Conservation (phyloP, 2,329 filamentous ascomycete species). For the Ophiostoma sp. region DNA sequence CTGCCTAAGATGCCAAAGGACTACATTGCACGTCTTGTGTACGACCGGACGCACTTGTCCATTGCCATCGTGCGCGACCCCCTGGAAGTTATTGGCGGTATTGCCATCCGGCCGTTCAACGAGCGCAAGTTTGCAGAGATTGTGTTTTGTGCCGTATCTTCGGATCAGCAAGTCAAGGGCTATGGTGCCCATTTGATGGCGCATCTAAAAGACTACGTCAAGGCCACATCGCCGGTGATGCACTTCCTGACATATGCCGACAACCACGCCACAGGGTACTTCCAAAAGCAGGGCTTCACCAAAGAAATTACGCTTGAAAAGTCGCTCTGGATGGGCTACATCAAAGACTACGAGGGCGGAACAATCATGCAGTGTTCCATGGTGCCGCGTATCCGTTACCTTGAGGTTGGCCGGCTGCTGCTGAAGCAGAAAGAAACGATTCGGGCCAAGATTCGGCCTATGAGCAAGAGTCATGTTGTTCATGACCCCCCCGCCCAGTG, state of each 20-base stretch:
- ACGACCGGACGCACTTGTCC: conserved; percentile 91
- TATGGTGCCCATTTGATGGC: conserved; percentile 98
- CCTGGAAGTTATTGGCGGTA: conserved; percentile 90
- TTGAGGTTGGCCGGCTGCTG: conserved; percentile 87
- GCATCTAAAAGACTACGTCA: conserved; percentile 96
- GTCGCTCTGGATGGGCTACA: conserved; percentile 97
- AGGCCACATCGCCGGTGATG: conserved; percentile 94
- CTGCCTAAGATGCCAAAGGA: conserved; percentile 99
- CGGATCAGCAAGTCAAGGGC: conserved; percentile 96
- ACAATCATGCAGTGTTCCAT: conserved; percentile 99
- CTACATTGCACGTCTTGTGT: conserved; percentile 94
- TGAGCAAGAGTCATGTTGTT: conserved; percentile 80
- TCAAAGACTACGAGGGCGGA: conserved; percentile 98
- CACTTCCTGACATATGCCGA: conserved; percentile 98
- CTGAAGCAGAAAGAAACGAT: conserved; percentile 96
- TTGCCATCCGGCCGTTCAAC: conserved; percentile 93
- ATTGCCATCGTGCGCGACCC: conserved; percentile 98
- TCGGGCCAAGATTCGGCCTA: conserved; percentile 87
- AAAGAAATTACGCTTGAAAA: conserved; percentile 94
- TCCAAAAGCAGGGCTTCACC: conserved; percentile 98
- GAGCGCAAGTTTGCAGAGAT: conserved; percentile 93
- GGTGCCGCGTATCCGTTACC: conserved; percentile 92
- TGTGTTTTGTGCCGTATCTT: conserved; percentile 96
- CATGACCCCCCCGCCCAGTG: conserved; percentile 84
- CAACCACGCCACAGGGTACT: conserved; percentile 98